Evolutionary conservation across 2,329 filamentous ascomycete genomes (phyloP).

Genomic region (Alternaria ethzedia): DNA sequence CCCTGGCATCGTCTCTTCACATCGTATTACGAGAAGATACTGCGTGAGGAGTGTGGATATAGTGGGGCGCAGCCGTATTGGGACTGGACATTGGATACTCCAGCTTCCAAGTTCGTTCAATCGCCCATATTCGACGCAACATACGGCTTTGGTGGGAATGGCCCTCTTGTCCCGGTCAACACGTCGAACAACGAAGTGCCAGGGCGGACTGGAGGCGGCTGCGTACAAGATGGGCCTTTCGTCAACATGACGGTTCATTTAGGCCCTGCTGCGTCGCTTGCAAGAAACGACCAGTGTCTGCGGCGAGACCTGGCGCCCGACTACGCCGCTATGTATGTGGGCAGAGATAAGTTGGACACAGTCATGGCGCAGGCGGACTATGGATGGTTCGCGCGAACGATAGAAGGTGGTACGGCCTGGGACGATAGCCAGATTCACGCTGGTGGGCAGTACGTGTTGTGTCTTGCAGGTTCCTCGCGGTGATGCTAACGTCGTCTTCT

Average conservation of each 20-base stretch:
- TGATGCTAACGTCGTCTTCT: not conserved
- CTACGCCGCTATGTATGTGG: not conserved
- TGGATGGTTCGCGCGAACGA: conserved; percentile 6
- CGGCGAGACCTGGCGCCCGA: not conserved
- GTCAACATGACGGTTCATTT: not conserved
- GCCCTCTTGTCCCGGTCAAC: not conserved
- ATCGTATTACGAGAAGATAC: not conserved
- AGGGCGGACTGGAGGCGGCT: not conserved
- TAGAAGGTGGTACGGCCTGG: conserved; percentile 7
- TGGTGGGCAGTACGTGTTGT: conserved; percentile 2
- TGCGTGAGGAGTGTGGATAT: not conserved
- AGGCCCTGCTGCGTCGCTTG: not conserved
- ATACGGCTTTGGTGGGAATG: not conserved
- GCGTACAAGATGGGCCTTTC: not conserved
- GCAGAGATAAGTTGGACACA: not conserved
- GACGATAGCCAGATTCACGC: conserved; percentile 8
- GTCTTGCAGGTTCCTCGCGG: not conserved
- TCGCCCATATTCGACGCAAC: not conserved
- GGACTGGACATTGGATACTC: not conserved
- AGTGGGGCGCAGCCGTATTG: not conserved
- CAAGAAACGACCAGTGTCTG: not conserved
- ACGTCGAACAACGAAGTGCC: not conserved
- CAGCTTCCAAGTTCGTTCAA: not conserved
- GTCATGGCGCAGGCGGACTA: conserved; percentile 11
- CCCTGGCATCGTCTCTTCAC: not conserved